phyloP scores from a whole-genome alignment of 2,329 filamentous ascomycete species.

The Fusarium sp. region DNA sequence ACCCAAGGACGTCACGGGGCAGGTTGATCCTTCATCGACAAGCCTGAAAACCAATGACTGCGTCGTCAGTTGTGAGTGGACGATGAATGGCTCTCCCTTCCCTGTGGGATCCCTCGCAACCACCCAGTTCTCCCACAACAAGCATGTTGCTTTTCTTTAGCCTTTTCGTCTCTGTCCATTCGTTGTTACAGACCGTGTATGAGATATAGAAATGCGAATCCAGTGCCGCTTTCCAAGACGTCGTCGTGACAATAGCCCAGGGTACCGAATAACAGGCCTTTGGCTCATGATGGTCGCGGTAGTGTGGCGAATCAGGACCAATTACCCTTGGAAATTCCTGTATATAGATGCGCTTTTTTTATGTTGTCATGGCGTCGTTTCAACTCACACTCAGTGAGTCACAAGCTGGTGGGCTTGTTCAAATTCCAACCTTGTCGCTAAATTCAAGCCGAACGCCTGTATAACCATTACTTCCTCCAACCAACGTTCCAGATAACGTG shows the following conservation, averaged over 20 bases:
- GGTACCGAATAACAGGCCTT: constrained; percentile 15
- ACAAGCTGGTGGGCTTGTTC: constrained; percentile 37
- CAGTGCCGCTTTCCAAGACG: constrained; percentile 36
- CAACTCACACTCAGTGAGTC: constrained; percentile 36
- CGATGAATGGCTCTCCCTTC: constrained; percentile 17
- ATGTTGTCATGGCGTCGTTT: constrained; percentile 38
- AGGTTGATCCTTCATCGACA: constrained; percentile 28
- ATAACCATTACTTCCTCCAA: constrained; percentile 65
- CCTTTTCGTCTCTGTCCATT: constrained; percentile 30
- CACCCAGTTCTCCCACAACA: constrained; percentile 25
- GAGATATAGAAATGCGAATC: constrained; percentile 26
- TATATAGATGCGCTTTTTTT: constrained; percentile 39
- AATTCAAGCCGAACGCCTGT: constrained; percentile 24
- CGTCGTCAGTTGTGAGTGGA: constrained; percentile 10
- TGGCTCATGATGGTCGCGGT: constrained; percentile 13
- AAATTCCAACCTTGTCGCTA: constrained; percentile 35
- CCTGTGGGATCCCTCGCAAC: constrained; percentile 13
- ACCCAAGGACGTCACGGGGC: constrained; percentile 37
- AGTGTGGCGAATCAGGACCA: constrained; percentile 22
- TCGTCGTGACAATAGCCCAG: constrained; percentile 3
- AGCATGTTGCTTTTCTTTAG: constrained; percentile 46
- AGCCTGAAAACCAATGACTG: constrained; percentile 28
- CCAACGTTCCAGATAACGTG: constrained; percentile 80
- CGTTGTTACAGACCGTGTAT: constrained; percentile 34
- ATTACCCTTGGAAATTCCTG: constrained; percentile 28